phyloP scores from a whole-genome alignment of 768 basidiomycete species.

The Suillus discolor region DNA sequence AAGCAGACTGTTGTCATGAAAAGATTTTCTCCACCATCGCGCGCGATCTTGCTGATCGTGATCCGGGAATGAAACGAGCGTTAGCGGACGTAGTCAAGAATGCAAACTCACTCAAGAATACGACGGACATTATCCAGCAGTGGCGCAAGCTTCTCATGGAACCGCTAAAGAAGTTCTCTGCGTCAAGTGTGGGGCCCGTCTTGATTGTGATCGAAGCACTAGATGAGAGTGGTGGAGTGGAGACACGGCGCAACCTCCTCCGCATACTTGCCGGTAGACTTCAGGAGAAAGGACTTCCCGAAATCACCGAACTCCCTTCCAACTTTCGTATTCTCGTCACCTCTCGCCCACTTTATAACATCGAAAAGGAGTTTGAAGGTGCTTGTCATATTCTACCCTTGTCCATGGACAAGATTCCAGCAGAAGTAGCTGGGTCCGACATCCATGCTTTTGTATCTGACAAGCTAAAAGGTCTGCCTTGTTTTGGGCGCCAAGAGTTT shows the following conservation, averaged over 20 bases:
- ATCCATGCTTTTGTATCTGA: neutral
- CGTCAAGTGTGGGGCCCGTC: slow-evolving; percentile 20
- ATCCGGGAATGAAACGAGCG: slow-evolving; percentile 7
- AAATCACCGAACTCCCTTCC: slow-evolving; percentile 4
- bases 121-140: slow-evolving; percentile 9
- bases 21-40: slow-evolving; percentile 35
- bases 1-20: slow-evolving; percentile 6
- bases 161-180: slow-evolving; percentile 9
- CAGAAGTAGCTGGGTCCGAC: neutral
- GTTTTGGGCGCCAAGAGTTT: neutral
- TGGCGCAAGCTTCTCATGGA: slow-evolving; percentile 21
- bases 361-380: neutral
- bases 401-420: neutral
- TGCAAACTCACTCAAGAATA: neutral
- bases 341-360: slow-evolving; percentile 10
- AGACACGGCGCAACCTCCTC: slow-evolving; percentile 24
- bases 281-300: neutral
- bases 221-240: slow-evolving; percentile 15
- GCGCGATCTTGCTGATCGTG: slow-evolving; percentile 21
- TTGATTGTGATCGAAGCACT: slow-evolving; percentile 29
- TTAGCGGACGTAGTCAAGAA: neutral
- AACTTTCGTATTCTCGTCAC: slow-evolving; percentile 14
- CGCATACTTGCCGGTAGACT: slow-evolving; percentile 11
- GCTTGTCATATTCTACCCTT: neutral
- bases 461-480: neutral